phyloP scores from a whole-genome alignment of 805 yeast species.

The Torulaspora microellipsoides region DNA sequence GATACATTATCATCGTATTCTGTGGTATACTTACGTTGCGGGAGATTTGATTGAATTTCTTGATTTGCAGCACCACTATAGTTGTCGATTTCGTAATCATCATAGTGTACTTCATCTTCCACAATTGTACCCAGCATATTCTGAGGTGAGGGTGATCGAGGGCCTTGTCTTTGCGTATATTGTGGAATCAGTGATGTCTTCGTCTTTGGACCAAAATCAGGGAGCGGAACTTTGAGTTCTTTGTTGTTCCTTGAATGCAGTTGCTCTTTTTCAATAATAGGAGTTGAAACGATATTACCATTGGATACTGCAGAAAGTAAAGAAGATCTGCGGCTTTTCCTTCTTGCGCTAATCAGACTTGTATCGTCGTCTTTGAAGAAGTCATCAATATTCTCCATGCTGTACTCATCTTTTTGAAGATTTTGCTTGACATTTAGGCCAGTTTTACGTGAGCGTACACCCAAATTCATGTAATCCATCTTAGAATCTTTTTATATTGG shows the following conservation, averaged over 20 bases:
- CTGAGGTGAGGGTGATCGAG: neutral
- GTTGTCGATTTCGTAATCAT: neutral
- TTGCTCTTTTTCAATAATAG: conserved; percentile 1
- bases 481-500: neutral
- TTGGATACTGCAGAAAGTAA: conserved; percentile 9
- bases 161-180: conserved; percentile 4
- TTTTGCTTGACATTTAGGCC: conserved; percentile 48
- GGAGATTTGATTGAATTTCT: neutral
- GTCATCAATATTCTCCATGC: conserved; percentile 66
- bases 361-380: conserved; percentile 52
- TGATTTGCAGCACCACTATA: neutral
- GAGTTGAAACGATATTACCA: neutral
- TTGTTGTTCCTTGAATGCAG: neutral
- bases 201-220: neutral
- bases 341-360: conserved; percentile 14
- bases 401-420: conserved; percentile 50
- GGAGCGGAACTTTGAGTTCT: conserved; percentile 2
- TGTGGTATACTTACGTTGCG: neutral
- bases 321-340: conserved; percentile 24
- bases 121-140: conserved; percentile 1
- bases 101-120: conserved; percentile 1
- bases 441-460: conserved; percentile 60
- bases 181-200: conserved; percentile 1
- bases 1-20: conserved; percentile 6
- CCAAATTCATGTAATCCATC: conserved; percentile 46